Evolutionary conservation across 2,329 filamentous ascomycete species (phyloP), one percentile per base, ranked within the genome.

Genomic region (Byssothecium circinans): DNA sequence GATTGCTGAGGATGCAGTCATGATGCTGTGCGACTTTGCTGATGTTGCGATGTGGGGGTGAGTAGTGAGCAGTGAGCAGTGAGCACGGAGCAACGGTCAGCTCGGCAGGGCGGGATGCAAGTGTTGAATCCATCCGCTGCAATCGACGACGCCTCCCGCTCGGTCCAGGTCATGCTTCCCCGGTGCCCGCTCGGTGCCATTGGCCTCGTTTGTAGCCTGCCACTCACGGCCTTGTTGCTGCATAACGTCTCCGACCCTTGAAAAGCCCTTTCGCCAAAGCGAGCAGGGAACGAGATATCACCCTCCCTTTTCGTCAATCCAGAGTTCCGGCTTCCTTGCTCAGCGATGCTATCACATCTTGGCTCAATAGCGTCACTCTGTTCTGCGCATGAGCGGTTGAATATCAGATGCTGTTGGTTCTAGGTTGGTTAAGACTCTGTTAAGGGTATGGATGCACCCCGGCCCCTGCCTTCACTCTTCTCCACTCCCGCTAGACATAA

Each of bases 331-430:
- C 12, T 35, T 56, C 62, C 62, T 50, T 52, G 57, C 61, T 49
- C 44, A 45, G 50, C 55, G 17, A 43, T 61, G 55, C 48, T 62
- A 68, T 70, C 68, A 70, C 66, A 65, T 49, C 64, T 68, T 68
- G 65, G 64, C 64, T 62, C 67, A 70, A 71, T 71, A 68, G 67
- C 55, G 58, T 57, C 54, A 54, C 47, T 41, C 43, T 49, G 45
- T 48, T 45, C 49, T 56, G 54, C 49, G 50, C 38, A 48, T 61
- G 65, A 67, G 68, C 65, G 68, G 65, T 64, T 64, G 65, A 65
- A 57, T 65, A 51, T 56, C 54, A 58, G 50, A 57, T 58, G 57
- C 63, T 52, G 67, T 69, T 71, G 68, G 66, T 56, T 27, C 36
- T 20, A 11, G 23, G 20, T 14, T 27, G 7, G 20, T n/a, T 66